Percentiles rank a stretch among this genome's conserved stretches.
Evolutionary conservation across 164 flowering plant species (phyloP).

Genomic region (Brasenia schreberi): DNA sequence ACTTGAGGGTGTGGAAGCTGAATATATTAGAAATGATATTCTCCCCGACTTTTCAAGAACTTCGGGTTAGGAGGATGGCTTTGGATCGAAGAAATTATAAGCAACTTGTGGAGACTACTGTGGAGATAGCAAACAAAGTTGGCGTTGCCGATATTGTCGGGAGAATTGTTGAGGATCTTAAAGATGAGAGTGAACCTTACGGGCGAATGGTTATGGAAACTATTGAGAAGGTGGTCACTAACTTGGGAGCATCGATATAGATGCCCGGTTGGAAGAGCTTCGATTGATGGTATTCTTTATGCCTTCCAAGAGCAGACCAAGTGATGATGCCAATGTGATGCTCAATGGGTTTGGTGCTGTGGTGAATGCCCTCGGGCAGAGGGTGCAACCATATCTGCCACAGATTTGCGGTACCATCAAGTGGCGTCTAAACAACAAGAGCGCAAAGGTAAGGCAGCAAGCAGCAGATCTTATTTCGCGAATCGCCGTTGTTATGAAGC

Average conservation of each 20-base stretch:
- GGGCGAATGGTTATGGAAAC: conserved; percentile 99
- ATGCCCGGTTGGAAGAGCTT: conserved; percentile 85
- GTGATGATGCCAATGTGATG: conserved; percentile 99
- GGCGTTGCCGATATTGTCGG: conserved; percentile 97
- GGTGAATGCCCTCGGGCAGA: conserved; percentile 89
- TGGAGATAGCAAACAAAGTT: conserved; percentile 92
- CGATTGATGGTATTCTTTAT: conserved; percentile 90
- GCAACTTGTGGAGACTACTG: conserved; percentile 96
- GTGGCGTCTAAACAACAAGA: conserved; percentile 97
- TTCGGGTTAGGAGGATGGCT: conserved; percentile 99
- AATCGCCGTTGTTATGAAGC: conserved; percentile 96
- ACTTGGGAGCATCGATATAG: conserved; percentile 97
- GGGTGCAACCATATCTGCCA: conserved; percentile 94
- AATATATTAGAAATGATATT: conserved; percentile 75
- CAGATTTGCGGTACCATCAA: conserved; percentile 99
- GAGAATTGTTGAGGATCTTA: conserved; percentile 91
- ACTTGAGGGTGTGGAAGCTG: conserved; percentile 93
- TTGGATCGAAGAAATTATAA: conserved; percentile 84
- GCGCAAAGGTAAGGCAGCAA: conserved; percentile 97
- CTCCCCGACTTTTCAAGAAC: conserved; percentile 78
- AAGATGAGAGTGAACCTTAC: conserved; percentile 99
- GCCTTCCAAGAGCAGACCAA: conserved; percentile 95
- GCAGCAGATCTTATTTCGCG: conserved; percentile 99
- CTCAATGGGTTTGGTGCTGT: conserved; percentile 99
- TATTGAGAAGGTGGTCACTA: conserved; percentile 88